Evolutionary conservation across 805 yeast species (phyloP), one percentile per base, ranked within the genome.

Genomic region (Priceomyces fermenticarens): DNA sequence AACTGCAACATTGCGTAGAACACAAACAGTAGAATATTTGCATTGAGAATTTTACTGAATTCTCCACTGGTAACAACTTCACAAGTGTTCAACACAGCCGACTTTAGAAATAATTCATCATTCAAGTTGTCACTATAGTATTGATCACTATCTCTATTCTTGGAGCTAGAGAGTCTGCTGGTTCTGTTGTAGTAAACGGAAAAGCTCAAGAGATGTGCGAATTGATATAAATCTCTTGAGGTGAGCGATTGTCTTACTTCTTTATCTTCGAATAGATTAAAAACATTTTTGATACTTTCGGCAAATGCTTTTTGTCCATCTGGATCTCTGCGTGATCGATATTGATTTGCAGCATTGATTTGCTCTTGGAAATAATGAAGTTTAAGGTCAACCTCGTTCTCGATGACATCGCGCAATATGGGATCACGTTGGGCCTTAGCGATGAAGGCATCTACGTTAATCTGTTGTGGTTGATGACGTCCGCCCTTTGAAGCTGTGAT

Each of bases 1-100:
- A 80, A 71, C 55, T 83, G 88, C 54, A 47, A 49, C 71, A 70
- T 62, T 33, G 70, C 54, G 38, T 49, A 56, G 44, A 65, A 54
- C 27, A 63, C 52, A 39, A 46, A 50, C 42, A 54, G 54, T 32
- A 68, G 45, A 10, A 53, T 46, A 20, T 51, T 47, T 28, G 49
- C 48, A 33, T 49, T 48, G 26, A 67, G 47, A 10, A 58, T 52
- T 11, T 39, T 38, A 13, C 53, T 55, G 32, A 68, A 48, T 36
- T 61, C 65, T 10, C 70, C 67, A 33, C 43, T 45, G 29, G 55
- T 48, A 25, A 67, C 51, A 32, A 51, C 44, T 15, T 66, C 66
- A 35, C 57, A 53, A 17, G 68, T 49, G 25, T 58, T 53, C 41
- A 66, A 50, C 10, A 65, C 56, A 8, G 72, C 65, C 13, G 53